phyloP scores from a whole-genome alignment of 805 yeast species.

The Kregervanrija delftensis region DNA sequence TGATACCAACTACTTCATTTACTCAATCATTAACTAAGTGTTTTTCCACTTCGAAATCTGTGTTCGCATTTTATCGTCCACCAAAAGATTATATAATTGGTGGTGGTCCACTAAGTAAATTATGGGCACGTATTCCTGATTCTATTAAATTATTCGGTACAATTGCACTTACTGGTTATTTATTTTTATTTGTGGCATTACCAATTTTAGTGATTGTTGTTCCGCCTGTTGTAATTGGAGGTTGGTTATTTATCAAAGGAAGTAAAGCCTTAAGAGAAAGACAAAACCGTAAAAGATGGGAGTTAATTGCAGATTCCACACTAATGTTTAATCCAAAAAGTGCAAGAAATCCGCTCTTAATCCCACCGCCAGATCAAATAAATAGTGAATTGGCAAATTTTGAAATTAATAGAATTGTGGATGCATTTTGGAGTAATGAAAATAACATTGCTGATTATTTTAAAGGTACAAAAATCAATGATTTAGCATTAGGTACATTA shows the following conservation, averaged over 20 bases:
- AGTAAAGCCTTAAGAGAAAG: slow-evolving; percentile 7
- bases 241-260: slow-evolving; percentile 13
- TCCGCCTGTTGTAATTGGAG: slow-evolving; percentile 27
- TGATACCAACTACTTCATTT: not conserved
- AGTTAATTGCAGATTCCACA: slow-evolving; percentile 17
- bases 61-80: slow-evolving; percentile 11
- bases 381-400: slow-evolving; percentile 25
- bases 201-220: slow-evolving; percentile 25
- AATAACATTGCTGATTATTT: slow-evolving; percentile 22
- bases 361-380: slow-evolving; percentile 23
- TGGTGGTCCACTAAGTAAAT: slow-evolving; percentile 6
- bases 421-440: slow-evolving; percentile 27
- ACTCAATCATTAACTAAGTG: too few species aligned
- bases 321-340: slow-evolving; percentile 19
- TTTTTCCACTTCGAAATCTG: not conserved
- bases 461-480: slow-evolving; percentile 13
- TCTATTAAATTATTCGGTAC: slow-evolving; percentile 21
- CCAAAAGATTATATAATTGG: slow-evolving; percentile 19
- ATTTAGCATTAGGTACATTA: slow-evolving; percentile 23
- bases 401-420: slow-evolving; percentile 24
- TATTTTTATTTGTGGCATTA: slow-evolving; percentile 26
- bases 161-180: slow-evolving; percentile 19
- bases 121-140: slow-evolving; percentile 24
- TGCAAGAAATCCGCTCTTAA: slow-evolving; percentile 5
- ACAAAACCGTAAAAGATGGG: slow-evolving; percentile 19